Conservation (phyloP, 768 basidiomycete species). For the Collybiopsis confluens region DNA sequence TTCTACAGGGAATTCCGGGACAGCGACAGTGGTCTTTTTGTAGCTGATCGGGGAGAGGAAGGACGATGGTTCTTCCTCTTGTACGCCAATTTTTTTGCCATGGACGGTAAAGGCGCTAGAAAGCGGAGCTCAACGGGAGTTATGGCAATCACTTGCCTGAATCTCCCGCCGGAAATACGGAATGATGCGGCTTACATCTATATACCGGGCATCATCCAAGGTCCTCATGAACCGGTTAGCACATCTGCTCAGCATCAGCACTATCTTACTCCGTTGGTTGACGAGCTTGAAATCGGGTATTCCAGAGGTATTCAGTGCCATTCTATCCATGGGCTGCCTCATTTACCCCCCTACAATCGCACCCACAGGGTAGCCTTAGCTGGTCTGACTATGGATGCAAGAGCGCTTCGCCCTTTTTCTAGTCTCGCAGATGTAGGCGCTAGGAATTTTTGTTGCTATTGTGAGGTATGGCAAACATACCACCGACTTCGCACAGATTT, state of each 20-base stretch:
- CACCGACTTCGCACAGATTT: conserved; percentile 5
- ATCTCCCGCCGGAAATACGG: conserved; percentile 4
- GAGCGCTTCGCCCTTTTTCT: not conserved
- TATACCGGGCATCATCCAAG: conserved; percentile 7
- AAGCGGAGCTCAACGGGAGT: conserved; percentile 5
- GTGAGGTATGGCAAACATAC: not conserved
- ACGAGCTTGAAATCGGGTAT: not conserved
- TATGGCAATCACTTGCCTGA: conserved; percentile 5
- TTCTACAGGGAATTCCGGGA: not conserved
- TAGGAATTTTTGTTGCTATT: not conserved
- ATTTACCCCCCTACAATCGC: not conserved
- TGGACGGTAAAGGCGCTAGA: conserved; percentile 1
- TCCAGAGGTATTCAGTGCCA: not conserved
- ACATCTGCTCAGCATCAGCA: conserved; percentile 5
- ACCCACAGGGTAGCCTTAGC: not conserved
- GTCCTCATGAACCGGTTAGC: conserved; percentile 2
- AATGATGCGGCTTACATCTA: conserved; percentile 8
- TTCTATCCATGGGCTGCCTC: not conserved
- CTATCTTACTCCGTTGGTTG: conserved; percentile 4
- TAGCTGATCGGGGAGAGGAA: conserved; percentile 1
- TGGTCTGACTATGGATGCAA: not conserved
- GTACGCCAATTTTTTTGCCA: conserved; percentile 4
- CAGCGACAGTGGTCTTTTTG: not conserved
- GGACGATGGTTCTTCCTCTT: conserved; percentile 7
- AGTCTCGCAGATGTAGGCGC: not conserved